These are phyloP conservation scores for Paxillus ammoniavirescens DNA, from an alignment of 768 basidiomycete species.

Conservation along the genomic window DNA sequence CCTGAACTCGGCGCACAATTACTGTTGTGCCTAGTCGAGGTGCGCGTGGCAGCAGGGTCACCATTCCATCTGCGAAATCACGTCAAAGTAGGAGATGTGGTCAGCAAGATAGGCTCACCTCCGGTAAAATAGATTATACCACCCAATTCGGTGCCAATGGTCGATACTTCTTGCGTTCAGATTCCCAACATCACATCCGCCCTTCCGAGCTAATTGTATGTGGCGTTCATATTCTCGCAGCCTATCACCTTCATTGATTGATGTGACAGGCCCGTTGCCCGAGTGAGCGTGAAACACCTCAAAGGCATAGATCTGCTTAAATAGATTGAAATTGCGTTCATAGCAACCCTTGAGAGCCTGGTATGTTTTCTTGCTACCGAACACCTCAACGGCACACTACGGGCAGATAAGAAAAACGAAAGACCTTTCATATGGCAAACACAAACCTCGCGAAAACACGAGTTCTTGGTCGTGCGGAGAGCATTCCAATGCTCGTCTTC, in stretches of 20 bases:
- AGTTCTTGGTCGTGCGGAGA: conserved; percentile 78
- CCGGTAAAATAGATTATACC: conserved; percentile 72
- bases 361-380: conserved; percentile 75
- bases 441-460: conserved; percentile 72
- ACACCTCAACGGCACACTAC: conserved; percentile 71
- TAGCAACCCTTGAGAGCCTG: conserved; percentile 84
- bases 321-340: conserved; percentile 81
- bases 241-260: conserved; percentile 59
- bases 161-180: conserved; percentile 72
- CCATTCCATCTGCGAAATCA: conserved; percentile 54
- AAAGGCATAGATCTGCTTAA: conserved; percentile 79
- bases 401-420: conserved; percentile 2
- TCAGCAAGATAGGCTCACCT: conserved; percentile 39
- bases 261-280: conserved; percentile 38
- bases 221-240: conserved; percentile 72
- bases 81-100: not conserved
- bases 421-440: not conserved
- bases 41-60: conserved; percentile 58
- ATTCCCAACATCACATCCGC: conserved; percentile 69
- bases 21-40: conserved; percentile 38
- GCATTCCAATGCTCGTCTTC: conserved; percentile 79
- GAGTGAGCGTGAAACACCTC: conserved; percentile 45
- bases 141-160: conserved; percentile 75
- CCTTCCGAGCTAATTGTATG: conserved; percentile 61
- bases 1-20: conserved; percentile 29